A percentile compares a stretch with the other conserved stretches of the same genome.
phyloP scores from a whole-genome alignment of 2,329 filamentous ascomycete genomes.

The Cladorrhinum sp. region DNA sequence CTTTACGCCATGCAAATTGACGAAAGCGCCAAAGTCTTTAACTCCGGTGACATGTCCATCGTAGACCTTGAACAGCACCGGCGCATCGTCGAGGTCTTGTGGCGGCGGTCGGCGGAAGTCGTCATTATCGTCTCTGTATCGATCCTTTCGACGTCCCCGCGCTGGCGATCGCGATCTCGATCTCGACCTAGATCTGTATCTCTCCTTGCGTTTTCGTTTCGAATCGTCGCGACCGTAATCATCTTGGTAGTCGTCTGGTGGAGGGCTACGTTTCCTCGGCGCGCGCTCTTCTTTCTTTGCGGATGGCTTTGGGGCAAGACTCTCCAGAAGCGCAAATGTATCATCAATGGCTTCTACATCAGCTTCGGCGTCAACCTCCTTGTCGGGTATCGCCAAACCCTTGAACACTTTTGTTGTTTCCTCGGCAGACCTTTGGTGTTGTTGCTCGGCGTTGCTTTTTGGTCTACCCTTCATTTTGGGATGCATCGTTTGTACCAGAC shows the following conservation, averaged over 20 bases:
- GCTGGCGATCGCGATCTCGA: conserved; percentile 34
- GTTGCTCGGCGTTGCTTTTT: conserved; percentile 40
- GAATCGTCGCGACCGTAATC: conserved; percentile 8
- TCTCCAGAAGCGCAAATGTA: conserved; percentile 87
- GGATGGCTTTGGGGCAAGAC: conserved; percentile 64
- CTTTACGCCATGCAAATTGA: conserved; percentile 81
- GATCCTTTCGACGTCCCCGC: conserved; percentile 40
- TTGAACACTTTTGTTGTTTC: conserved; percentile 87
- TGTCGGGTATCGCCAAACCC: conserved; percentile 83
- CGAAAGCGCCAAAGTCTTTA: conserved; percentile 94
- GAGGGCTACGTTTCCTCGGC: conserved; percentile 36
- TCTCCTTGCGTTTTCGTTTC: conserved; percentile 47
- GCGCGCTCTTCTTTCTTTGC: conserved; percentile 31
- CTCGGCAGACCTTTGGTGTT: conserved; percentile 48
- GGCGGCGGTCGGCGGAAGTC: conserved; percentile 51
- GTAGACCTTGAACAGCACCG: conserved; percentile 83
- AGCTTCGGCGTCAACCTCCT: conserved; percentile 56
- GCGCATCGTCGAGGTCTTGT: conserved; percentile 75
- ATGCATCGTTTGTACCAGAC: conserved; percentile 83
- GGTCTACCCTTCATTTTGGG: conserved; percentile 70
- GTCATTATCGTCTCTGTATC: conserved; percentile 35
- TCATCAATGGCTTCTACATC: conserved; percentile 81
- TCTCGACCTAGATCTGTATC: conserved; percentile 45
- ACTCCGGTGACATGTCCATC: conserved; percentile 85
- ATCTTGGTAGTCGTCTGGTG: conserved; percentile 26